These are phyloP conservation scores for Aspergillus affinis DNA, from an alignment of 495 filamentous ascomycete genomes.

Conservation along the genomic window DNA sequence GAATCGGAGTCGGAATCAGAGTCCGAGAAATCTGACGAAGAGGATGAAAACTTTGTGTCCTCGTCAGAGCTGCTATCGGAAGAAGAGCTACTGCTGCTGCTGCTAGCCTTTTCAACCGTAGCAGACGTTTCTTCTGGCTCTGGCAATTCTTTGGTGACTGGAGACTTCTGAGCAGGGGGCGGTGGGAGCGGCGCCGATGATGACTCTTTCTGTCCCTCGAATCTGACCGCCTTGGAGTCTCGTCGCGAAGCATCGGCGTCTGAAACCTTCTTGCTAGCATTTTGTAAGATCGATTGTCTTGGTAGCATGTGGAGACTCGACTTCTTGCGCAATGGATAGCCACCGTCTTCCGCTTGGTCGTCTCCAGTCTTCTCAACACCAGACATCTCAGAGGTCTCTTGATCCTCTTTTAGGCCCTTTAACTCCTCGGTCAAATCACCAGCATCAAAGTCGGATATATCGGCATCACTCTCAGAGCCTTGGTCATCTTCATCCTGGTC, in stretches of 20 bases:
- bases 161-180: background rate
- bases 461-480: constrained; percentile 37
- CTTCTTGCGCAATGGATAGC: constrained; percentile 16
- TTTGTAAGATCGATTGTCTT: background rate
- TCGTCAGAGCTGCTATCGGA: constrained; percentile 1
- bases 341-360: constrained; percentile 8
- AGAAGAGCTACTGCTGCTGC: constrained; percentile 24
- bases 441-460: constrained; percentile 38
- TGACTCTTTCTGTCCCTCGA: constrained; percentile 23
- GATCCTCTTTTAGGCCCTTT: constrained; percentile 43
- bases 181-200: background rate
- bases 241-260: constrained; percentile 25
- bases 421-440: constrained; percentile 45
- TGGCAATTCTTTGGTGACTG: background rate
- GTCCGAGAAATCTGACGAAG: constrained; percentile 20
- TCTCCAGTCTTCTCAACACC: constrained; percentile 18
- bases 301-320: constrained; percentile 6
- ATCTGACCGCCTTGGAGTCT: constrained; percentile 37
- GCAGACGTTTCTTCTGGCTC: constrained; percentile 17
- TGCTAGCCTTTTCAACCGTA: constrained; percentile 1
- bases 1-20: constrained; percentile 19
- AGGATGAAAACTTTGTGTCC: constrained; percentile 15
- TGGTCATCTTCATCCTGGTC: constrained; percentile 28
- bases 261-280: background rate
- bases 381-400: constrained; percentile 29